These are phyloP conservation scores for Globisporangium nagaii DNA, from an alignment of 352 stramenopile species.

Conservation along the genomic window DNA sequence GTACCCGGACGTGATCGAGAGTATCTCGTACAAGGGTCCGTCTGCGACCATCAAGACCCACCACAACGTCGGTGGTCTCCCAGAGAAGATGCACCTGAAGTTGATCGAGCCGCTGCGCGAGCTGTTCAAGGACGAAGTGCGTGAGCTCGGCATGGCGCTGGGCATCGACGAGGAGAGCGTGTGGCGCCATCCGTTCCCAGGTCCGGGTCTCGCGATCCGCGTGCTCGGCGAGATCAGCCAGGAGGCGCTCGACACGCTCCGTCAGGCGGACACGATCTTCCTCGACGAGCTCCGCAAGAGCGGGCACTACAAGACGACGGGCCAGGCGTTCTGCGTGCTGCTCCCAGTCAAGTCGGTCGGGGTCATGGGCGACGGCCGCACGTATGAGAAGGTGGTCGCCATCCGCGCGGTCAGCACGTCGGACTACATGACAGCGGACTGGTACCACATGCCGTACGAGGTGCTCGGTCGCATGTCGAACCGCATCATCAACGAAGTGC, in stretches of 20 bases:
- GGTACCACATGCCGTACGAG: conserved; percentile 99
- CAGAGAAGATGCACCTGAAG: conserved; percentile 97
- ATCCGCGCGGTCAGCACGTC: conserved; percentile 98
- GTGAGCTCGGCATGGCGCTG: conserved; percentile 95
- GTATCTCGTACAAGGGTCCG: conserved; percentile 97
- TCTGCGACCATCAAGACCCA: conserved; percentile 99
- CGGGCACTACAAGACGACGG: conserved; percentile 98
- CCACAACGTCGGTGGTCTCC: conserved; percentile 98
- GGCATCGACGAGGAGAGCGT: conserved; percentile 97
- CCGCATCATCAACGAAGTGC: conserved; percentile 98
- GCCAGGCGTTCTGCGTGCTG: conserved; percentile 97
- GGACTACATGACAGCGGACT: conserved; percentile 99
- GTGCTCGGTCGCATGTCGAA: conserved; percentile 96
- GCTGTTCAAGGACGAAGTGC: conserved; percentile 99
- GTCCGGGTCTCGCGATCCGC: conserved; percentile 97
- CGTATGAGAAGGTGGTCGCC: conserved; percentile 94
- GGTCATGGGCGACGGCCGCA: conserved; percentile 98
- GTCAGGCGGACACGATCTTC: conserved; percentile 97
- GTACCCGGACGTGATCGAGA: conserved; percentile 99
- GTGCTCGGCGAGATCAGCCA: conserved; percentile 96
- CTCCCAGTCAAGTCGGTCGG: conserved; percentile 97
- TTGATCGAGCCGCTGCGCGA: conserved; percentile 98
- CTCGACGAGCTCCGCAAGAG: conserved; percentile 95
- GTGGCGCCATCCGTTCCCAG: conserved; percentile 99
- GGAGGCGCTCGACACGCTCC: conserved; percentile 94